Conservation (phyloP, 805 yeast species). For the Brettanomyces custersianus region DNA sequence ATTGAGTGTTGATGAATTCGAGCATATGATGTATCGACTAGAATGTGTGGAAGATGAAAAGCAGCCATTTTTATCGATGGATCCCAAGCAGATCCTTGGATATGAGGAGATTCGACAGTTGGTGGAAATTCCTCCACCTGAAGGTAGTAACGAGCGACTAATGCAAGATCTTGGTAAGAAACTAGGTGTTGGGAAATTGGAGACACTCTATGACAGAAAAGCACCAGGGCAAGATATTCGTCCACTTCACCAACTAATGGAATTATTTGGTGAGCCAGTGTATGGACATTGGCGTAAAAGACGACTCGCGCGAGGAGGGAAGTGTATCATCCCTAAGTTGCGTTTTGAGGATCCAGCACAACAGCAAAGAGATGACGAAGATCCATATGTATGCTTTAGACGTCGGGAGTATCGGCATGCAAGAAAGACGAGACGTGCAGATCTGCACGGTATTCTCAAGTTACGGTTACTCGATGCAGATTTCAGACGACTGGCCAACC, state of each 20-base stretch:
- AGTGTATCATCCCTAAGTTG: slow-evolving; percentile 60
- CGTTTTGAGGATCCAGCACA: slow-evolving; percentile 73
- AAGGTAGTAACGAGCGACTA: slow-evolving; percentile 45
- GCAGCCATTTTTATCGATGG: slow-evolving; percentile 85
- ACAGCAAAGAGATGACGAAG: slow-evolving; percentile 67
- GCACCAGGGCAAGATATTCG: slow-evolving; percentile 30
- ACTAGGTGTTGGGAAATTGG: slow-evolving; percentile 43
- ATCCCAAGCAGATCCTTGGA: slow-evolving; percentile 65
- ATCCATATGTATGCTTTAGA: slow-evolving; percentile 93
- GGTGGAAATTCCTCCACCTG: slow-evolving; percentile 31
- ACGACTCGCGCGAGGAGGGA: slow-evolving; percentile 62
- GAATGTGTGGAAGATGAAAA: slow-evolving; percentile 68
- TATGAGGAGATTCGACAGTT: slow-evolving; percentile 59
- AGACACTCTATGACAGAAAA: slow-evolving; percentile 44
- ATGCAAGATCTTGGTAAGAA: slow-evolving; percentile 50
- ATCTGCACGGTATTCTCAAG: slow-evolving; percentile 80
- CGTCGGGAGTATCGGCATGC: slow-evolving; percentile 93
- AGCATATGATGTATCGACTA: slow-evolving; percentile 60
- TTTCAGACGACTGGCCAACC: slow-evolving; percentile 62
- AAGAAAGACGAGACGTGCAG: slow-evolving; percentile 92
- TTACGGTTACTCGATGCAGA: slow-evolving; percentile 67
- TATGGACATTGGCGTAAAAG: slow-evolving; percentile 79
- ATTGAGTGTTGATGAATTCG: slow-evolving; percentile 74
- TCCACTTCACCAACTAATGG: slow-evolving; percentile 39
- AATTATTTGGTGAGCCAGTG: slow-evolving; percentile 52